Evolutionary conservation across 345 rosid genomes (phyloP).

Genomic region (Salix arbutifolia): DNA sequence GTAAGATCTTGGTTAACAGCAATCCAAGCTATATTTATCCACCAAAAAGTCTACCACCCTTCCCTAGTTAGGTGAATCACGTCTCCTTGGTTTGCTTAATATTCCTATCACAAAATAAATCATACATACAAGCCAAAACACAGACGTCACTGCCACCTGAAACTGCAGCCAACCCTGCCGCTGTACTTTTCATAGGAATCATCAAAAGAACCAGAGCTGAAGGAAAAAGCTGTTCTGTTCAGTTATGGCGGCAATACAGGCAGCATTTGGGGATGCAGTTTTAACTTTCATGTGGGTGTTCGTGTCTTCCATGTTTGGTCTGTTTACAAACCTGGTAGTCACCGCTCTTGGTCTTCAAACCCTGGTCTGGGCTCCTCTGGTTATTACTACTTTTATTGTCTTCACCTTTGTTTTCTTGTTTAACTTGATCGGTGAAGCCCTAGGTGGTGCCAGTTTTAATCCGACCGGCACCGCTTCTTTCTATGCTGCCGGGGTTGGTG

Average conservation of each 20-base stretch:
- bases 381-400: conserved; percentile 51
- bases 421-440: conserved; percentile 40
- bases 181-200: not conserved
- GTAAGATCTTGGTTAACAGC: not conserved
- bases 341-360: conserved; percentile 46
- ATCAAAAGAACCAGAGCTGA: not conserved
- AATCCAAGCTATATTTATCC: not conserved
- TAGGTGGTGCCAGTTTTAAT: conserved; percentile 95
- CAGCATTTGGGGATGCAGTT: conserved; percentile 60
- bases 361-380: conserved; percentile 43
- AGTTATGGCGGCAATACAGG: conserved; percentile 55
- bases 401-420: conserved; percentile 64
- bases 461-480: conserved; percentile 82
- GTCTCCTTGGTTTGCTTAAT: not conserved
- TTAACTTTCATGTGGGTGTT: conserved; percentile 75
- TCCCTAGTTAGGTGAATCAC: not conserved
- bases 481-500: conserved; percentile 75
- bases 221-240: not conserved
- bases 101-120: not conserved
- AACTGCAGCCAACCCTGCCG: not conserved
- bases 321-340: conserved; percentile 49
- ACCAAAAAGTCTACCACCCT: not conserved
- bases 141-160: not conserved
- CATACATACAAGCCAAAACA: not conserved
- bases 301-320: conserved; percentile 55